phyloP scores from a whole-genome alignment of 2,329 filamentous ascomycete species.

The Sphaerulina populicola region DNA sequence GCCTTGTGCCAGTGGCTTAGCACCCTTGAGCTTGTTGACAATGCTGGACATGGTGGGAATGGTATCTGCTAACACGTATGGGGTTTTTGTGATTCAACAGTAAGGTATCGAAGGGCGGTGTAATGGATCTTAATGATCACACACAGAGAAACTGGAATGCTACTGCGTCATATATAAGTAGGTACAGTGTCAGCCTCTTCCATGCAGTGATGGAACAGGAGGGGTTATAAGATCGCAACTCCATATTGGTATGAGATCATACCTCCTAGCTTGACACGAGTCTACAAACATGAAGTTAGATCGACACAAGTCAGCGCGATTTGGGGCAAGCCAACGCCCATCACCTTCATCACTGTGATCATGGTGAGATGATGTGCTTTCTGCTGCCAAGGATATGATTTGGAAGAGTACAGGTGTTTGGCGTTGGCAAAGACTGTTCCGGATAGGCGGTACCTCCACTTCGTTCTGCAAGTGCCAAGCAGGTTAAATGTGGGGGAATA shows the following conservation, averaged over 20 bases:
- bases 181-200: background rate
- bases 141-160: background rate
- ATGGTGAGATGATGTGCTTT: background rate
- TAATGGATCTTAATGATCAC: background rate
- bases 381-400: background rate
- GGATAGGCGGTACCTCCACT: no score
- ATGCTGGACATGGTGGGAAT: constrained; percentile 13
- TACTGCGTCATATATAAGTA: background rate
- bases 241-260: background rate
- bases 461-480: no score
- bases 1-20: constrained; percentile 21
- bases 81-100: background rate
- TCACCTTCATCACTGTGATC: background rate
- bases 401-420: background rate
- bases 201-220: background rate
- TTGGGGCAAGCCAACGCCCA: background rate
- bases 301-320: background rate
- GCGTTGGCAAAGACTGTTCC: no score
- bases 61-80: background rate
- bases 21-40: constrained; percentile 21
- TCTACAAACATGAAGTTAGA: background rate
- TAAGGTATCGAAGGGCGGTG: background rate
- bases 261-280: background rate
- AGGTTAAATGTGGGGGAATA: no score
- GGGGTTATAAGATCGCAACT: background rate